Percentiles rank a stretch among this genome's conserved stretches.
These are phyloP conservation scores for Elsinoe necatrix DNA, from an alignment of 2,329 filamentous ascomycete genomes.

Conservation along the genomic window DNA sequence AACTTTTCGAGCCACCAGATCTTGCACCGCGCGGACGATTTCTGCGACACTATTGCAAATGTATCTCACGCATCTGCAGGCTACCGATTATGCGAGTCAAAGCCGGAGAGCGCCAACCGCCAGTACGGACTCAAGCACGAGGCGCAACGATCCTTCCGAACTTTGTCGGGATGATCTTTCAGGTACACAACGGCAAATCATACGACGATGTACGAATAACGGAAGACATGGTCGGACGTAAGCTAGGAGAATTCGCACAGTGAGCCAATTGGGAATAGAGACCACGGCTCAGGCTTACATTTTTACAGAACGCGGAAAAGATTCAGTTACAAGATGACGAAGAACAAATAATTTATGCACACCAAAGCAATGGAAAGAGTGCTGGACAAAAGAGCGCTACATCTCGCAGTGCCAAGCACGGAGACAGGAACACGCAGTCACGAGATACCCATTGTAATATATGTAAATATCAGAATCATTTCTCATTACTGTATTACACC, in stretches of 20 bases:
- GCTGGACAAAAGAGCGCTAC: no score
- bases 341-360: constrained; percentile 50
- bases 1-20: neutral
- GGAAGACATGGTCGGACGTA: constrained; percentile 94
- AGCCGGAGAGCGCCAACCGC: constrained; percentile 54
- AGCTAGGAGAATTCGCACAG: constrained; percentile 85
- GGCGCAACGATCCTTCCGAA: constrained; percentile 84
- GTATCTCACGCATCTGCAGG: constrained; percentile 30
- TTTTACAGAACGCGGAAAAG: constrained; percentile 54
- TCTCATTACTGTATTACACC: neutral
- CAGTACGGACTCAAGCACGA: constrained; percentile 80
- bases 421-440: neutral
- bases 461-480: constrained; percentile 4
- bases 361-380: no score
- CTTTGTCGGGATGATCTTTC: constrained; percentile 83
- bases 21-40: neutral
- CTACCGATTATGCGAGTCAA: constrained; percentile 56
- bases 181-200: constrained; percentile 83
- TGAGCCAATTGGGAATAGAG: constrained; percentile 40
- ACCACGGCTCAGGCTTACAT: constrained; percentile 2
- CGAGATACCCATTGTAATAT: constrained; percentile 10
- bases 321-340: constrained; percentile 61
- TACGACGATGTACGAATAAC: constrained; percentile 78
- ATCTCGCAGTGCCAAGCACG: neutral
- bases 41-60: neutral